phyloP scores from a whole-genome alignment of 805 yeast species.

The Nakazawaea anatomiae region DNA sequence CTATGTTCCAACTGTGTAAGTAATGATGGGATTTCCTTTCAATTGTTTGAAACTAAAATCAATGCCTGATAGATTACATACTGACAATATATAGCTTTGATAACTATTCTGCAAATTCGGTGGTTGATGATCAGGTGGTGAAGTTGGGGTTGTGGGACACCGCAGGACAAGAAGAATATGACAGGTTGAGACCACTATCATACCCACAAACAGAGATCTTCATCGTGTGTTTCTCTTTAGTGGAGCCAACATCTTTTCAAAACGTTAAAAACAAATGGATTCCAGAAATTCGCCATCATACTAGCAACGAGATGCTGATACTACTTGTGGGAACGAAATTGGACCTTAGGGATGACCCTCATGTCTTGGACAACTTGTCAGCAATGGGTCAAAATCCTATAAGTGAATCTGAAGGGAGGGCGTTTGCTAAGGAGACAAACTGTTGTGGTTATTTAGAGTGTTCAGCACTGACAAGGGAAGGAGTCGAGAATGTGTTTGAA shows the following conservation, averaged over 20 bases:
- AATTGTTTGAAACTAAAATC: too few relatives aligned
- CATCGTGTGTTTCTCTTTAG: slow-evolving; percentile 78
- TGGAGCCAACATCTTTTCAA: slow-evolving; percentile 72
- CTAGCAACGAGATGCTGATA: slow-evolving; percentile 63
- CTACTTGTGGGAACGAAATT: slow-evolving; percentile 84
- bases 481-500: slow-evolving; percentile 82
- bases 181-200: slow-evolving; percentile 80
- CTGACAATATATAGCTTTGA: slow-evolving; percentile 43
- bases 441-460: slow-evolving; percentile 79
- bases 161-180: slow-evolving; percentile 92
- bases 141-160: slow-evolving; percentile 93
- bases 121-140: slow-evolving; percentile 76
- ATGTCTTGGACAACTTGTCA: slow-evolving; percentile 60
- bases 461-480: slow-evolving; percentile 84
- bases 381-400: slow-evolving; percentile 62
- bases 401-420: slow-evolving; percentile 52
- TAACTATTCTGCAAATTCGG: slow-evolving; percentile 81
- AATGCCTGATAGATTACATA: too few relatives aligned
- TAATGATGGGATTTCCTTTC: neutral
- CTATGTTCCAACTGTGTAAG: slow-evolving; percentile 80
- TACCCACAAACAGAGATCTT: slow-evolving; percentile 92
- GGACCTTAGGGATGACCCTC: slow-evolving; percentile 79
- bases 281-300: slow-evolving; percentile 83
- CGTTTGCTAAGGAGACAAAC: slow-evolving; percentile 64
- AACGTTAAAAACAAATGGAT: slow-evolving; percentile 80